A percentile compares a stretch with the other conserved stretches of the same genome.
These are phyloP conservation scores for Alternaria atra DNA, from an alignment of 2,329 filamentous ascomycete genomes.

Conservation along the genomic window DNA sequence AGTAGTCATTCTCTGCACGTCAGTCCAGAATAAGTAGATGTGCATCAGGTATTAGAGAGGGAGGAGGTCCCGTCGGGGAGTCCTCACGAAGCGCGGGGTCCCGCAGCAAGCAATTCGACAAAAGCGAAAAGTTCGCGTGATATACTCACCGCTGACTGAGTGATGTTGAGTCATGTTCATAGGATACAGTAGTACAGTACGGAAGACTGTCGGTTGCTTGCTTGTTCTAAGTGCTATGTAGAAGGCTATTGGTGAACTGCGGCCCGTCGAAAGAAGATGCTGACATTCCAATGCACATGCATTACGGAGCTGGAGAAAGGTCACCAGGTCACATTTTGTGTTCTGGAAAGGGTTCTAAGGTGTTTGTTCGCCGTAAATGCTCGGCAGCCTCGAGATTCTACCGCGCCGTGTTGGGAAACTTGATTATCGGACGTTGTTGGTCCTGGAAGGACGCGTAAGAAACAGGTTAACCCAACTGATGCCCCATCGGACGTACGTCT, in stretches of 20 bases:
- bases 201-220: constrained; percentile 1
- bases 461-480: neutral
- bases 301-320: neutral
- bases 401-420: no score
- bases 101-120: constrained; percentile 17
- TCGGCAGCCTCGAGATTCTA: no score
- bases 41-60: neutral
- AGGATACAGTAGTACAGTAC: neutral
- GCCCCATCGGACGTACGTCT: neutral
- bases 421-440: no score
- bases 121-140: neutral
- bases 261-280: neutral
- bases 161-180: neutral
- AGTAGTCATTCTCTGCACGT: constrained; percentile 11
- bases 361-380: neutral
- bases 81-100: neutral
- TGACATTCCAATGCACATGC: neutral
- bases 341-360: no score
- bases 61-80: constrained; percentile 1
- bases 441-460: neutral
- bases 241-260: neutral
- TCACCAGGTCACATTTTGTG: no score
- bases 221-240: neutral
- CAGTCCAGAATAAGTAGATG: constrained; percentile 2
- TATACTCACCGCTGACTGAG: constrained; percentile 1